These are phyloP conservation scores for Rosa persica DNA, from an alignment of 306 rosid species.

Conservation along the genomic window DNA sequence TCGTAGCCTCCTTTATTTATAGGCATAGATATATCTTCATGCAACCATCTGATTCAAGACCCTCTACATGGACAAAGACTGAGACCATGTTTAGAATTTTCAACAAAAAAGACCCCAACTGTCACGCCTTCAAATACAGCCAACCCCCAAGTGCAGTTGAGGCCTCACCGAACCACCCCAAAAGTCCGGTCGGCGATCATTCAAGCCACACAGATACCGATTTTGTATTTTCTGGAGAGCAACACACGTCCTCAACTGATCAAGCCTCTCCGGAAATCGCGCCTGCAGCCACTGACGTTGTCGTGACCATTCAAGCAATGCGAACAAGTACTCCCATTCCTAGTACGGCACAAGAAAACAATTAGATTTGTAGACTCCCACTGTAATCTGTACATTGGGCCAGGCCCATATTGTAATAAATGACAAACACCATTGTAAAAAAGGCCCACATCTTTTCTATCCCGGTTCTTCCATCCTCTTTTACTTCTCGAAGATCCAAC, in stretches of 20 bases:
- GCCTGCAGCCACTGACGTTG: not conserved
- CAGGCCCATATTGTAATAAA: no score
- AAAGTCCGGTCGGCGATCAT: not conserved
- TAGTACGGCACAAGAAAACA: no score
- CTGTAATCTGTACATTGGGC: no score
- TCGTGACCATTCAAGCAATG: no score
- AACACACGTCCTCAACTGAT: not conserved
- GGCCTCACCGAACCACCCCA: not conserved
- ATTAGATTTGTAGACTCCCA: no score
- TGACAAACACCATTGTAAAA: no score
- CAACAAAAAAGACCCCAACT: conserved; percentile 19
- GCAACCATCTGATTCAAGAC: not conserved
- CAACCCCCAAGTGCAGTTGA: not conserved
- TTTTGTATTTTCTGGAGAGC: not conserved
- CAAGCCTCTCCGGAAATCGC: not conserved
- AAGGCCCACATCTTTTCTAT: no score
- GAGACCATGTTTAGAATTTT: conserved; percentile 19
- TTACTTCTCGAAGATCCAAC: no score
- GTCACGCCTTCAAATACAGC: no score
- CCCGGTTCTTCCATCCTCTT: no score
- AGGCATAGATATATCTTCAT: conserved; percentile 33
- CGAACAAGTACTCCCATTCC: not conserved
- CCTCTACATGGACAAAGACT: conserved; percentile 39
- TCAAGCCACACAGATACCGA: not conserved
- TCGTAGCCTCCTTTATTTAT: conserved; percentile 28